These are phyloP conservation scores for Glycyrrhiza uralensis DNA, from an alignment of 306 rosid species.

Conservation along the genomic window DNA sequence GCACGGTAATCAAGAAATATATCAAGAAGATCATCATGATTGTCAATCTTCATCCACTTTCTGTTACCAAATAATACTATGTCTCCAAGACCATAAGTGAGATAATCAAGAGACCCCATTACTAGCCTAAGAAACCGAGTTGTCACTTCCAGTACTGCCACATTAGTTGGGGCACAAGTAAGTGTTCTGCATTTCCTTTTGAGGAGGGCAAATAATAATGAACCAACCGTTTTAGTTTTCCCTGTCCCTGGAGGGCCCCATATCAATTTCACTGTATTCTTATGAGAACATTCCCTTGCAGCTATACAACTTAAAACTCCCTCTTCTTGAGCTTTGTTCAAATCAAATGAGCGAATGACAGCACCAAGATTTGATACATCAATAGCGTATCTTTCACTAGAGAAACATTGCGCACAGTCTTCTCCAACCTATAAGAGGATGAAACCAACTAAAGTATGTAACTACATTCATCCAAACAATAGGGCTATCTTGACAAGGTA, in stretches of 20 bases:
- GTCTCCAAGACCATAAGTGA: conserved; percentile 46
- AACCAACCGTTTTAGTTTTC: conserved; percentile 41
- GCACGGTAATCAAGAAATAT: conserved; percentile 41
- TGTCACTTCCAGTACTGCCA: conserved; percentile 35
- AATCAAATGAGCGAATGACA: conserved; percentile 33
- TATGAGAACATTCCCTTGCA: conserved; percentile 36
- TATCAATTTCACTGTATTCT: conserved; percentile 34
- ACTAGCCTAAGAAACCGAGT: conserved; percentile 37
- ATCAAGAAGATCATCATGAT: conserved; percentile 35
- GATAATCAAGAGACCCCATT: conserved; percentile 28
- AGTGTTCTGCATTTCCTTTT: conserved; percentile 40
- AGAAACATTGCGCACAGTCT: conserved; percentile 38
- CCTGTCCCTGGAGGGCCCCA: conserved; percentile 55
- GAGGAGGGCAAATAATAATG: conserved; percentile 34
- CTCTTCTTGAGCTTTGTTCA: conserved; percentile 39
- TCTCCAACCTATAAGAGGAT: conserved; percentile 31
- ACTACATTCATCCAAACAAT: conserved; percentile 10
- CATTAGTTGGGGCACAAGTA: conserved; percentile 48
- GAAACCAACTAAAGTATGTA: background rate
- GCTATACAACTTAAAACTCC: conserved; percentile 37
- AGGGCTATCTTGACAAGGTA: background rate
- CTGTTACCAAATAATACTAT: conserved; percentile 36
- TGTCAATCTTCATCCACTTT: conserved; percentile 28
- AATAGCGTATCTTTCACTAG: conserved; percentile 20
- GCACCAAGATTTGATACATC: conserved; percentile 39